phyloP scores from a whole-genome alignment of 1,139 yeast species.

The Magnusiomyces sp. region DNA sequence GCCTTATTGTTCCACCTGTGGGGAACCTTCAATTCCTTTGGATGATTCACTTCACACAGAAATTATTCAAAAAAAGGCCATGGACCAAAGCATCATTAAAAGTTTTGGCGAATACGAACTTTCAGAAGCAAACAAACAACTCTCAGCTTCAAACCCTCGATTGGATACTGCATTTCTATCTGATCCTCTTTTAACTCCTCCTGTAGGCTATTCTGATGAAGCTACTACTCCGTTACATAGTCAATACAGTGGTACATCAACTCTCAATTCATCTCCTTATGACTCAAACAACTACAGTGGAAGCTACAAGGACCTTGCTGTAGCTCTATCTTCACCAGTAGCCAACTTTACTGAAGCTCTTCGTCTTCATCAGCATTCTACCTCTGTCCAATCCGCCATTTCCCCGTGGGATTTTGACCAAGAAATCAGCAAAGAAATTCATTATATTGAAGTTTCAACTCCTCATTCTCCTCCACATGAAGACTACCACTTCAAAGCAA shows the following conservation, averaged over 20 bases:
- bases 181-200: no score
- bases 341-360: slow-evolving; percentile 1
- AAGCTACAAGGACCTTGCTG: neutral
- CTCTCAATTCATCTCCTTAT: no score
- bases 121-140: neutral
- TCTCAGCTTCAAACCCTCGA: neutral
- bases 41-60: slow-evolving; percentile 19
- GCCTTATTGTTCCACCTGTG: slow-evolving; percentile 25
- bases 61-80: slow-evolving; percentile 8
- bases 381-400: slow-evolving; percentile 1
- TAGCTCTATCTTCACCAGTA: slow-evolving; percentile 1
- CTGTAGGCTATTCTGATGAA: no score
- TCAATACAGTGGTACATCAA: no score
- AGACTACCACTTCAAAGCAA: neutral
- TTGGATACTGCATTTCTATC: no score
- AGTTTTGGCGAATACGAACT: neutral
- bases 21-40: slow-evolving; percentile 20
- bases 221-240: no score
- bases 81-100: neutral
- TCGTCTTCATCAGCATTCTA: slow-evolving; percentile 3
- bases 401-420: slow-evolving; percentile 6
- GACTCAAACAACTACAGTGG: no score
- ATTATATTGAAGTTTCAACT: neutral
- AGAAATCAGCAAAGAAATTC: neutral
- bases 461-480: neutral